Percentiles rank a stretch among this genome's conserved stretches.
Conservation (phyloP, 2,329 filamentous ascomycete genomes). For the Colletotrichum zoysiae region DNA sequence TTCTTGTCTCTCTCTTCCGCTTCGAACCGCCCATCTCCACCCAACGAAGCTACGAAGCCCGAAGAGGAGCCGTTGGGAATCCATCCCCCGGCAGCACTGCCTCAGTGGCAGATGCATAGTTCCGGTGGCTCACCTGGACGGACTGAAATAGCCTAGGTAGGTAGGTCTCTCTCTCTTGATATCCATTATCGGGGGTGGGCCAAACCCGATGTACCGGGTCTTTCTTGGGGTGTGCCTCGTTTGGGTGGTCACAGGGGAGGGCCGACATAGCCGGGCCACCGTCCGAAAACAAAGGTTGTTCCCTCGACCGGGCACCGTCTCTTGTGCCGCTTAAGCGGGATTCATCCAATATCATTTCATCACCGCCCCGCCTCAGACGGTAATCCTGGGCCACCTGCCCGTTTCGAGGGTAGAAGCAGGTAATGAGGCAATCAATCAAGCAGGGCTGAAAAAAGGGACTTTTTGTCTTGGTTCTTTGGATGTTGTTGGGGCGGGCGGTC, state of each 20-base stretch:
- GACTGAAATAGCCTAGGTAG: conserved; percentile 9
- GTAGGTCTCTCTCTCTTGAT: not conserved
- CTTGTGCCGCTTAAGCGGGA: conserved; percentile 33
- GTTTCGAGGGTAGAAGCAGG: not conserved
- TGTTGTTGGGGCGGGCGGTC: too few species aligned
- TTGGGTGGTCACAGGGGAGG: not conserved
- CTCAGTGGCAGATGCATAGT: conserved; percentile 33
- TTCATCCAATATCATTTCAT: not conserved
- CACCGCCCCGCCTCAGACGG: conserved; percentile 9
- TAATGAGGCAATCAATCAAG: not conserved
- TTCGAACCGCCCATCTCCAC: conserved; percentile 19
- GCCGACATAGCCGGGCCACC: conserved; percentile 32
- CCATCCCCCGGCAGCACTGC: conserved; percentile 28
- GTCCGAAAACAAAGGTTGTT: conserved; percentile 8
- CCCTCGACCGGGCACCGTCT: conserved; percentile 24
- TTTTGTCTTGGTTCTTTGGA: not conserved
- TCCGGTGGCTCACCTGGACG: conserved; percentile 25
- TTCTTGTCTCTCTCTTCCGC: not conserved
- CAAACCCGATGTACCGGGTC: conserved; percentile 21
- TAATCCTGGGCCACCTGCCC: conserved; percentile 22
- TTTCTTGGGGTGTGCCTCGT: not conserved
- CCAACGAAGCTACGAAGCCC: not conserved
- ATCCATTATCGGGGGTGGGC: conserved; percentile 10
- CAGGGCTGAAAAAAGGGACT: conserved; percentile 9
- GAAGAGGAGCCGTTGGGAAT: not conserved